Percentiles rank a stretch among this genome's conserved stretches.
These are phyloP conservation scores for Mycena olivaceomarginata DNA, from an alignment of 768 basidiomycete species.

Conservation along the genomic window DNA sequence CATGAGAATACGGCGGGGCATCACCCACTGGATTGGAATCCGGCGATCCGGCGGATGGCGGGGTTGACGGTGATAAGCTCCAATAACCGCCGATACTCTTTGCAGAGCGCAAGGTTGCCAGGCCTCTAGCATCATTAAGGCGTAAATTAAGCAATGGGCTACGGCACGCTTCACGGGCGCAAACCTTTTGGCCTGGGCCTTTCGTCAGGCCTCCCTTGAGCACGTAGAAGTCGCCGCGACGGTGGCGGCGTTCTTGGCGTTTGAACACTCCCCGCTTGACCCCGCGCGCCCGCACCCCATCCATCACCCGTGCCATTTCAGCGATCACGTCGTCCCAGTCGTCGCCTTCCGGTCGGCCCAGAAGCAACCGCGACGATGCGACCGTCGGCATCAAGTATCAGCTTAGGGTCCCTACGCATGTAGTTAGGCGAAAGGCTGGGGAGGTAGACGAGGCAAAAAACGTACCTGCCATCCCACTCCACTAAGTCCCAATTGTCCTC, in stretches of 20 bases:
- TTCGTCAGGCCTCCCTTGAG: background rate
- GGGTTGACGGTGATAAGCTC: background rate
- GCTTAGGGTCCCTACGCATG: background rate
- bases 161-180: no score
- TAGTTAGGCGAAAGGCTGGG: no score
- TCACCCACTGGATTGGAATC: no score
- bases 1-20: no score
- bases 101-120: no score
- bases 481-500: background rate
- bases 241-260: background rate
- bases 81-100: background rate
- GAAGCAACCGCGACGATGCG: background rate
- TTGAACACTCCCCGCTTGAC: background rate
- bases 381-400: background rate
- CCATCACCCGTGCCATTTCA: background rate
- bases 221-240: background rate
- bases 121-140: background rate
- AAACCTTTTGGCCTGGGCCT: background rate
- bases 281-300: background rate
- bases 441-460: no score
- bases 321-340: background rate
- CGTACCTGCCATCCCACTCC: conserved; percentile 10
- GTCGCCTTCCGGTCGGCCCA: background rate
- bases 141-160: accelerated
- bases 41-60: background rate